Percentiles rank a stretch among this genome's conserved stretches.
Evolutionary conservation across 805 yeast species (phyloP).

Genomic region (Yamadazyma nakazawae): DNA sequence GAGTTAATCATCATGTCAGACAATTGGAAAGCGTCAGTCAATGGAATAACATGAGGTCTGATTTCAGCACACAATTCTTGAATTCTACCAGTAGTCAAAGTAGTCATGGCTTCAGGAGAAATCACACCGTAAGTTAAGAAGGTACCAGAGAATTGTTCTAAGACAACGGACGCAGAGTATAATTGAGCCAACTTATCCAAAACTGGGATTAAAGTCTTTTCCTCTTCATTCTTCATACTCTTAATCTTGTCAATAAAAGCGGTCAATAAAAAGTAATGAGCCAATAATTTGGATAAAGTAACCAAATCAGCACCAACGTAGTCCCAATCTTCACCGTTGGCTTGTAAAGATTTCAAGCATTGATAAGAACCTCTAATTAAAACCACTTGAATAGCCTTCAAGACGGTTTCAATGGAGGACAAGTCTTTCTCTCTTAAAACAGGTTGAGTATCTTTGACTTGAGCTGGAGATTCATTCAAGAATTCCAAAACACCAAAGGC

Average conservation of each 20-base stretch:
- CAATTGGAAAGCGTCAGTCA: constrained; percentile 43
- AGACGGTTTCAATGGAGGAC: constrained; percentile 27
- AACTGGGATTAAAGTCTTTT: constrained; percentile 23
- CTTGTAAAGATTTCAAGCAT: constrained; percentile 25
- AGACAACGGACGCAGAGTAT: constrained; percentile 29
- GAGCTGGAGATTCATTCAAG: constrained; percentile 25
- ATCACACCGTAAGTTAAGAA: constrained; percentile 35
- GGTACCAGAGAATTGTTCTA: constrained; percentile 33
- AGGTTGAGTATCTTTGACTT: constrained; percentile 22
- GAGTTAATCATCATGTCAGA: constrained; percentile 44
- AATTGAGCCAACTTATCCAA: constrained; percentile 33
- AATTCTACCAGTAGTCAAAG: constrained; percentile 24
- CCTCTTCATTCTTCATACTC: constrained; percentile 18
- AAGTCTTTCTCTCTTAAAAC: constrained; percentile 27
- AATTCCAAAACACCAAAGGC: constrained; percentile 35
- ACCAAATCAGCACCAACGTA: constrained; percentile 38
- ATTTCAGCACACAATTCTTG: constrained; percentile 32
- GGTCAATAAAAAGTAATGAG: constrained; percentile 40
- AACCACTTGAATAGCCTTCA: constrained; percentile 38
- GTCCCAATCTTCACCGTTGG: constrained; percentile 32
- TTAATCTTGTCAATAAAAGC: constrained; percentile 27
- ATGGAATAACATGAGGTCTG: constrained; percentile 41
- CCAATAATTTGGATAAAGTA: constrained; percentile 39
- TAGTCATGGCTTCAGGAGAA: constrained; percentile 27
- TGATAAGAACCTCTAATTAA: constrained; percentile 33